Evolutionary conservation across 495 filamentous ascomycete genomes (phyloP).

Genomic region (Penicillium canescens): DNA sequence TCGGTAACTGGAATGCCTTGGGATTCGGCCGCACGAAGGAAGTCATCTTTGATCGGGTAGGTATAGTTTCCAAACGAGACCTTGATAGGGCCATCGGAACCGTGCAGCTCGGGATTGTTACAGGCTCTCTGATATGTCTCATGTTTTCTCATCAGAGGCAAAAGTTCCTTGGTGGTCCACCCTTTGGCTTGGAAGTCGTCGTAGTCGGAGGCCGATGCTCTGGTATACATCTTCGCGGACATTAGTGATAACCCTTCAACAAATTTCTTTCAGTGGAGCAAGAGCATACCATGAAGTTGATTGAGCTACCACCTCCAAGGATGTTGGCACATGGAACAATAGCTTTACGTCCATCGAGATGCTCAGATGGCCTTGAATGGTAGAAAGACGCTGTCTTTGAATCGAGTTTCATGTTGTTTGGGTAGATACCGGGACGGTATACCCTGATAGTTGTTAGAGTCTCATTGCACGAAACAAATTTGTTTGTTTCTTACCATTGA

Average conservation of each 20-base stretch:
- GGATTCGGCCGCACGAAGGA: constrained; percentile 74
- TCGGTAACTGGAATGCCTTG: constrained; percentile 74
- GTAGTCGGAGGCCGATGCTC: constrained; percentile 79
- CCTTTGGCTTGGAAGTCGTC: constrained; percentile 83
- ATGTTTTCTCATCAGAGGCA: constrained; percentile 81
- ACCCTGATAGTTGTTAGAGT: constrained; percentile 42
- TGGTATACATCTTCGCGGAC: constrained; percentile 70
- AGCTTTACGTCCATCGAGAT: constrained; percentile 67
- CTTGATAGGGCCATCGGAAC: constrained; percentile 81
- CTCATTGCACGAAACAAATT: neutral
- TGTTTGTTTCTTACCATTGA: constrained; percentile 52
- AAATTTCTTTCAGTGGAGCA: no score
- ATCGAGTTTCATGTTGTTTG: constrained; percentile 79
- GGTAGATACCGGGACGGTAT: constrained; percentile 76
- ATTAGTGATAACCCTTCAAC: neutral
- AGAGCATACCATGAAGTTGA: constrained; percentile 72
- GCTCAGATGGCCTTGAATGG: constrained; percentile 72
- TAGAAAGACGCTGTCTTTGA: constrained; percentile 88
- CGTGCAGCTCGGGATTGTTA: constrained; percentile 75
- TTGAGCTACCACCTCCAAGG: constrained; percentile 74
- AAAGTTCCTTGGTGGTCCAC: constrained; percentile 75
- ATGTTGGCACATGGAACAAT: constrained; percentile 80
- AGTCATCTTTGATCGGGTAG: constrained; percentile 74
- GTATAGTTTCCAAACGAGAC: constrained; percentile 80
- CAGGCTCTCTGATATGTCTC: constrained; percentile 80